These are phyloP conservation scores for Evansstolkia leycettana DNA, from an alignment of 495 filamentous ascomycete species.

Conservation along the genomic window DNA sequence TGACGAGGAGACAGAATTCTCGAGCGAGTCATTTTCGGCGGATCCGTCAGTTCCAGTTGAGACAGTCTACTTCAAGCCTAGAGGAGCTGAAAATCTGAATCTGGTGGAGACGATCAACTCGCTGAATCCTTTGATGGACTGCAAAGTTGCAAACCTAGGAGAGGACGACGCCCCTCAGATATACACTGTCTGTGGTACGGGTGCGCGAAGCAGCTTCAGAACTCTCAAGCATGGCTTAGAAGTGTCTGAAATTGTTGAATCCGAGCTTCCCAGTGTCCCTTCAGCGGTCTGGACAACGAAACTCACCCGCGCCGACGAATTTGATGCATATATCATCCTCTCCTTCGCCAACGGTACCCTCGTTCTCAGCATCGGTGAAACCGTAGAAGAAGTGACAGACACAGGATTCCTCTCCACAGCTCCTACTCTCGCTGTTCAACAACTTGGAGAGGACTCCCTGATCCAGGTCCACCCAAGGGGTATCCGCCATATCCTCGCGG, in stretches of 20 bases:
- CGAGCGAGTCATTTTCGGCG: constrained; percentile 68
- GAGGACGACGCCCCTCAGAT: constrained; percentile 95
- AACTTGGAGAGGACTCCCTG: constrained; percentile 84
- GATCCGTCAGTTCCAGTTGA: constrained; percentile 55
- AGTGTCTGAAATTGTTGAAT: constrained; percentile 88
- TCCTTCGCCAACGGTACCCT: constrained; percentile 63
- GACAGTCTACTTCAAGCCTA: constrained; percentile 74
- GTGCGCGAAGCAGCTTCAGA: constrained; percentile 78
- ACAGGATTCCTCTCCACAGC: constrained; percentile 81
- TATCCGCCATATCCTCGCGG: constrained; percentile 75
- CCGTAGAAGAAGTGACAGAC: constrained; percentile 87
- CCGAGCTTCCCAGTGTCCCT: constrained; percentile 73
- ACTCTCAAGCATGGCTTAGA: constrained; percentile 86
- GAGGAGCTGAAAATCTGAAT: constrained; percentile 67
- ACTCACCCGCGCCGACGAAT: constrained; percentile 67
- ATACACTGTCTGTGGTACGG: constrained; percentile 78
- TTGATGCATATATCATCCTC: constrained; percentile 67
- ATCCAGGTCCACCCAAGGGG: constrained; percentile 93
- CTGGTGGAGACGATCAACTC: constrained; percentile 78
- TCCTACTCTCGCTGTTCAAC: constrained; percentile 82
- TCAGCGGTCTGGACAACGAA: constrained; percentile 94
- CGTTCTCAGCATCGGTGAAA: constrained; percentile 89
- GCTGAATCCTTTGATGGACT: constrained; percentile 83
- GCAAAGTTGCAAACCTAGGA: constrained; percentile 76
- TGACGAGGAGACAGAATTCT: constrained; percentile 74